Base-by-base conservation (phyloP, 345 rosid species). In the Clarkia xantiana region DNA sequence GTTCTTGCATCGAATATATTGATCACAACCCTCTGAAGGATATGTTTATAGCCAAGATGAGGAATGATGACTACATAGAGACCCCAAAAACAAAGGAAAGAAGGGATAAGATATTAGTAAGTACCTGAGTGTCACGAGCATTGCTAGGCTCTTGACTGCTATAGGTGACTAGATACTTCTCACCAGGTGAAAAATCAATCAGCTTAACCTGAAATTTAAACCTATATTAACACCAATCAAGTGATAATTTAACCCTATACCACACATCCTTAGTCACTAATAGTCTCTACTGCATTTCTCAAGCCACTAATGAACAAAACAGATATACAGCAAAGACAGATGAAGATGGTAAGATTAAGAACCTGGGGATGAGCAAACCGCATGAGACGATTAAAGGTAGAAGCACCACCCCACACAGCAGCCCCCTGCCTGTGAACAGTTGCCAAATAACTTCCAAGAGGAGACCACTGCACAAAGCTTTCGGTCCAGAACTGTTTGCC, bases 371-470 rank as follows among this genome's bases (percentile, higher is more conserved):
- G 96, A 66, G 85, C 86, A 72, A 71, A 91, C 16, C 96, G 94
- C 94, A 84, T 84, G 29, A 91, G 68, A 50, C 87, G 77, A 45
- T 89, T 77, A 59, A 91, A 91, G 51, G 95, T 61, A 44, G 58
- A 62, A 58, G 85, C 95, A 51, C 98, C 98, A 25, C 98, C 98
- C 96, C 98, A 86, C 61, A 91, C 85, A 49, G 89, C 95, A 64
- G 86, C 89, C 43, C 98, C 98, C 60, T 80, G 95, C 71, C 82
- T 74, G 72, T 91, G 96, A 64, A 86, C 76, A 54, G 98, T 91
- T 17, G 94, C 98, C 55, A 86, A 63, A 68, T 91, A 91, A 19
- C 94, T 86, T 46, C 98, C 98, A 20, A 84, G 71, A 17, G 95
- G 90, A 43, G 98, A 91, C 98, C 96, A 84, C 72, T 86, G 94